These are phyloP conservation scores for Blastobotrys niveus DNA, from an alignment of 1,139 yeast genomes.

Conservation along the genomic window DNA sequence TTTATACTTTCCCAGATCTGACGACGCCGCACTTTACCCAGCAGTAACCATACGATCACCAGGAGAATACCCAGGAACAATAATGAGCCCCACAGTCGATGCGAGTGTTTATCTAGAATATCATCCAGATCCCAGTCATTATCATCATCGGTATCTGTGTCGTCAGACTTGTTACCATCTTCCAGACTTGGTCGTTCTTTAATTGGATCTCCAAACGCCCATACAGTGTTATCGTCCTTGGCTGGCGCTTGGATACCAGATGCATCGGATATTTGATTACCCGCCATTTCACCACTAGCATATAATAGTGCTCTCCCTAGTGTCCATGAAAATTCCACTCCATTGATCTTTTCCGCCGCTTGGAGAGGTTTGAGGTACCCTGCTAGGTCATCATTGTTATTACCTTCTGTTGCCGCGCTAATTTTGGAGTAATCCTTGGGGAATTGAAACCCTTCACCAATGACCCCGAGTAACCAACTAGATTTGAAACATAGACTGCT, in stretches of 20 bases:
- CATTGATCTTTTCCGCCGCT: constrained; percentile 57
- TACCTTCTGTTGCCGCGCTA: not conserved
- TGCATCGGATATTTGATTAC: constrained; percentile 51
- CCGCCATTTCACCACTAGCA: constrained; percentile 42
- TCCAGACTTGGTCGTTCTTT: constrained; percentile 7
- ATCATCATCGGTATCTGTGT: constrained; percentile 18
- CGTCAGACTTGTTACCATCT: constrained; percentile 5
- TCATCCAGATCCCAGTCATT: constrained; percentile 35
- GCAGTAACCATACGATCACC: constrained; percentile 43
- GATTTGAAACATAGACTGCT: constrained; percentile 59
- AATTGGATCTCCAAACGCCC: constrained; percentile 29
- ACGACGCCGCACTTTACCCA: constrained; percentile 41
- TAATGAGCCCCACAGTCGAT: constrained; percentile 53
- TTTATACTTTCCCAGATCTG: constrained; percentile 27
- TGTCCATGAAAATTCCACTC: constrained; percentile 75
- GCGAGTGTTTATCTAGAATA: constrained; percentile 38
- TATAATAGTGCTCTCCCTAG: constrained; percentile 73
- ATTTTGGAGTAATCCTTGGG: constrained; percentile 35
- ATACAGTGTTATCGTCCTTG: constrained; percentile 28
- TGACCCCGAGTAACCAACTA: constrained; percentile 63
- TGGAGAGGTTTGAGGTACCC: constrained; percentile 45
- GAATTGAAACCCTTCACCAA: constrained; percentile 69
- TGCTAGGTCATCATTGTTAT: constrained; percentile 15
- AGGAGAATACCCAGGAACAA: constrained; percentile 42
- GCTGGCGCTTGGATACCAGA: constrained; percentile 45